Percentiles rank a stretch among this genome's conserved stretches.
phyloP scores from a whole-genome alignment of 2,329 filamentous ascomycete species.

The Aspergillus ochraceus region DNA sequence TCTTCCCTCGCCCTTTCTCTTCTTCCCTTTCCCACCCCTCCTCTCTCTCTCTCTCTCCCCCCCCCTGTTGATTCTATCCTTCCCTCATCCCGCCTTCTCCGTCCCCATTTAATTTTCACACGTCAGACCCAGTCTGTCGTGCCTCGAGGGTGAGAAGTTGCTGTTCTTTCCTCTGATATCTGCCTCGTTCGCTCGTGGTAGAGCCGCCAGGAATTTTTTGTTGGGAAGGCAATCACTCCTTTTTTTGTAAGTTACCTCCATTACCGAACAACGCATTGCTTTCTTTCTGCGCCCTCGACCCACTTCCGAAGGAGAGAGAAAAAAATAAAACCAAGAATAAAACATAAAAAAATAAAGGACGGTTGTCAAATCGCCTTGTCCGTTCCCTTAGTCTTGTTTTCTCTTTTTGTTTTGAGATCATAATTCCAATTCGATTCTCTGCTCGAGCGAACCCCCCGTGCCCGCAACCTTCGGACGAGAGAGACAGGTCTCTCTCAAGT shows the following conservation, averaged over 20 bases:
- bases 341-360: background rate
- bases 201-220: slow-evolving; percentile 21
- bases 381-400: background rate
- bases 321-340: background rate
- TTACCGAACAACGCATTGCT: slow-evolving; percentile 9
- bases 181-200: slow-evolving; percentile 40
- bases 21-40: slow-evolving; percentile 8
- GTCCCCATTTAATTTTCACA: slow-evolving; percentile 20
- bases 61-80: slow-evolving; percentile 14
- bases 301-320: background rate
- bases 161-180: slow-evolving; percentile 16
- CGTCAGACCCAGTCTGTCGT: slow-evolving; percentile 25
- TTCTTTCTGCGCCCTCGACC: slow-evolving; percentile 2
- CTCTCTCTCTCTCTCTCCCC: slow-evolving; percentile 28
- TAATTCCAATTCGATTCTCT: background rate
- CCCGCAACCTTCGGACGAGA: slow-evolving; percentile 3
- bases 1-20: slow-evolving; percentile 16
- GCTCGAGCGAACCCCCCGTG: slow-evolving; percentile 1
- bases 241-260: slow-evolving; percentile 28
- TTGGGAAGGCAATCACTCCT: slow-evolving; percentile 23
- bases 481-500: background rate
- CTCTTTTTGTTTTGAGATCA: background rate
- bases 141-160: slow-evolving; percentile 23
- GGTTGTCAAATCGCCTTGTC: background rate
- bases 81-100: slow-evolving; percentile 24